These are phyloP conservation scores for Ceratobasidium sp. DNA, from an alignment of 1,284 basidiomycete genomes.

Conservation along the genomic window DNA sequence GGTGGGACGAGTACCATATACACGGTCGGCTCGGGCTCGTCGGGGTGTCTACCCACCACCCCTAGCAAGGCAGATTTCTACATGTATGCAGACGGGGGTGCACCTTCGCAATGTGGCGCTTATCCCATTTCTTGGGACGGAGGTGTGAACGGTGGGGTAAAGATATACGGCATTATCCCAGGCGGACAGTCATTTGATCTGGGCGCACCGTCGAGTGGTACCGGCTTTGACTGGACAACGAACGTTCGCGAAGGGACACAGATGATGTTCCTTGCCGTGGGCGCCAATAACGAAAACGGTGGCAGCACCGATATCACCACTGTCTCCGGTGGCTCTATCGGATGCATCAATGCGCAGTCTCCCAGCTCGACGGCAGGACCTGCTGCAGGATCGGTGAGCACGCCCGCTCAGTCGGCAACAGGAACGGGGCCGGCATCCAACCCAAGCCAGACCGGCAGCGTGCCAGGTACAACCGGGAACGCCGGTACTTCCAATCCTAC, in stretches of 20 bases:
- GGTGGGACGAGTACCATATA: constrained; percentile 75
- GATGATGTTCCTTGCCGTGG: constrained; percentile 68
- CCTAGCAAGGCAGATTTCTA: constrained; percentile 42
- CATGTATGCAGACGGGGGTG: neutral
- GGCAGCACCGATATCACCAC: constrained; percentile 67
- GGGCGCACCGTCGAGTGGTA: constrained; percentile 51
- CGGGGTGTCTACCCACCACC: constrained; percentile 65
- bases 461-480: neutral
- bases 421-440: neutral
- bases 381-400: constrained; percentile 70
- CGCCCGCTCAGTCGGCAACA: neutral
- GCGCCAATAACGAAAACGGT: constrained; percentile 65
- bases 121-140: constrained; percentile 23
- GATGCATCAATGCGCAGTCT: constrained; percentile 63
- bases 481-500: neutral
- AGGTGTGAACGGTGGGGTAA: constrained; percentile 54
- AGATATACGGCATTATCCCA: constrained; percentile 75
- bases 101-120: constrained; percentile 17
- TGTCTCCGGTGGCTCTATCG: constrained; percentile 54
- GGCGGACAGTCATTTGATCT: constrained; percentile 76
- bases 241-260: constrained; percentile 66
- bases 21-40: constrained; percentile 61
- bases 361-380: constrained; percentile 76
- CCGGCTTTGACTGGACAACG: constrained; percentile 72
- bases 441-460: neutral